These are phyloP conservation scores for Cyclocybe aegerita DNA, from an alignment of 768 basidiomycete genomes.

Conservation along the genomic window DNA sequence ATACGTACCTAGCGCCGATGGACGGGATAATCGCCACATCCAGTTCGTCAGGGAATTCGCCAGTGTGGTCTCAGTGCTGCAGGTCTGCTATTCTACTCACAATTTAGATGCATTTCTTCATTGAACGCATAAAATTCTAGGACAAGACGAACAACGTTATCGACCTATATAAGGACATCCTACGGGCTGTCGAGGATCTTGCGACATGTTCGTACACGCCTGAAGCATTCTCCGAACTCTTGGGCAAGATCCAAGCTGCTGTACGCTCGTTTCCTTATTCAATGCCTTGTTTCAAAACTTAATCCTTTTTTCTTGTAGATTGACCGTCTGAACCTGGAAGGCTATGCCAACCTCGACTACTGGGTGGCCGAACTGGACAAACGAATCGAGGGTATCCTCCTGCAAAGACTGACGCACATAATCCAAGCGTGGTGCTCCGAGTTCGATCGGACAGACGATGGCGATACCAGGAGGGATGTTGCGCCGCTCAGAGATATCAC, in stretches of 20 bases:
- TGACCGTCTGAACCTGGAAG: constrained; percentile 92
- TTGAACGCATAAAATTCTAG: constrained; percentile 30
- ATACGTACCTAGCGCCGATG: constrained; percentile 72
- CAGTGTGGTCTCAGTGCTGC: constrained; percentile 86
- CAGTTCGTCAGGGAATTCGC: constrained; percentile 96
- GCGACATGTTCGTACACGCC: constrained; percentile 81
- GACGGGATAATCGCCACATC: constrained; percentile 83
- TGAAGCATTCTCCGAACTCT: constrained; percentile 78
- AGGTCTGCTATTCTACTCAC: constrained; percentile 43
- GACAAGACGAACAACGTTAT: constrained; percentile 96
- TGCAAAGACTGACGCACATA: constrained; percentile 72
- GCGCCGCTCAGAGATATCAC: constrained; percentile 49
- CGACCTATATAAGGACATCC: constrained; percentile 85
- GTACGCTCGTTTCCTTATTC: neutral
- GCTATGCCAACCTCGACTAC: constrained; percentile 89
- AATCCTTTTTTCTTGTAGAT: constrained; percentile 46
- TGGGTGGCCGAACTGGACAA: constrained; percentile 87
- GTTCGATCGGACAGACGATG: constrained; percentile 75
- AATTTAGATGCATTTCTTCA: neutral
- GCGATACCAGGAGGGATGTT: constrained; percentile 55
- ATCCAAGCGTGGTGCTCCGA: constrained; percentile 87
- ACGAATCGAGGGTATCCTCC: constrained; percentile 79
- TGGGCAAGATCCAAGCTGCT: constrained; percentile 81
- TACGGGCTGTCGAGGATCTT: constrained; percentile 83
- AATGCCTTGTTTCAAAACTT: neutral